Percentiles rank a stretch among this genome's conserved stretches.
Evolutionary conservation across 768 basidiomycete species (phyloP).

Genomic region (Podaxis rugospora): DNA sequence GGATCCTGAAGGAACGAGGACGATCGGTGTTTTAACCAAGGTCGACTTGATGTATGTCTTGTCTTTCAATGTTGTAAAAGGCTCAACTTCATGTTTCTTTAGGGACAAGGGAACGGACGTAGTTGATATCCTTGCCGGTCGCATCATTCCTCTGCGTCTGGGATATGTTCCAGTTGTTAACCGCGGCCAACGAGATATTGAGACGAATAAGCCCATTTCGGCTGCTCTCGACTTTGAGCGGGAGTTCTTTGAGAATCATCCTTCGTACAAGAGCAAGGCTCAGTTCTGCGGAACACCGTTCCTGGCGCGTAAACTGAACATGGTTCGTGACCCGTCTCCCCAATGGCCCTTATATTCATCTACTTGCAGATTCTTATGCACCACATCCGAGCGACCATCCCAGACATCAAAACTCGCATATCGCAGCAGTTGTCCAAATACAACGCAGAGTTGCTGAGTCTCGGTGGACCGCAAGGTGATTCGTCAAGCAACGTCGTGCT

Average conservation of each 20-base stretch:
- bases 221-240: constrained; percentile 86
- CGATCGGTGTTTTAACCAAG: constrained; percentile 98
- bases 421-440: constrained; percentile 87
- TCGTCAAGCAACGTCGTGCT: constrained; percentile 91
- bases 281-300: constrained; percentile 98
- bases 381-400: constrained; percentile 95
- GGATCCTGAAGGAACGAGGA: constrained; percentile 93
- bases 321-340: constrained; percentile 45
- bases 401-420: constrained; percentile 97
- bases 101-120: constrained; percentile 99
- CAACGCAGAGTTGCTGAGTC: constrained; percentile 73
- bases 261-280: constrained; percentile 89
- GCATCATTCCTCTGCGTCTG: constrained; percentile 91
- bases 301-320: constrained; percentile 91
- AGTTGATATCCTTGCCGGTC: constrained; percentile 96
- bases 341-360: not conserved
- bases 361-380: constrained; percentile 88
- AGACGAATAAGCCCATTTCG: constrained; percentile 78
- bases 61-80: not conserved
- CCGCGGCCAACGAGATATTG: constrained; percentile 96
- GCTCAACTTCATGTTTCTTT: constrained; percentile 10
- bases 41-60: constrained; percentile 90
- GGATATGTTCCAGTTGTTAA: constrained; percentile 99
- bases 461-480: constrained; percentile 88
- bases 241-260: constrained; percentile 91